Percentiles rank a stretch among this genome's conserved stretches.
Evolutionary conservation across 495 filamentous ascomycete genomes (phyloP).

Genomic region (Hypoxylon fragiforme): DNA sequence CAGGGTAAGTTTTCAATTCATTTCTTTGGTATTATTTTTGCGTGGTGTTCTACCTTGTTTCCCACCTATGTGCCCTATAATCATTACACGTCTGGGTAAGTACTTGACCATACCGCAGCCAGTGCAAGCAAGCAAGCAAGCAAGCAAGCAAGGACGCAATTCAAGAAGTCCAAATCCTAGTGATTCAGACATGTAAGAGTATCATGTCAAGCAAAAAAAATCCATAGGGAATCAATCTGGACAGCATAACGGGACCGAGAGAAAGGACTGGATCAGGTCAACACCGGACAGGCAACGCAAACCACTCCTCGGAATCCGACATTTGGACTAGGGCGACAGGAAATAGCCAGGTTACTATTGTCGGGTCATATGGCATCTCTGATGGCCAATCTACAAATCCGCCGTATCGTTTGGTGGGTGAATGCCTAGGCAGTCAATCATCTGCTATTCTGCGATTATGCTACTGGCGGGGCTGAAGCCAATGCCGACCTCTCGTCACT

Average conservation of each 20-base stretch:
- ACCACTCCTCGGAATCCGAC: neutral
- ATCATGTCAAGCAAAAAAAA: too few relatives aligned
- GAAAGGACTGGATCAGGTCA: neutral
- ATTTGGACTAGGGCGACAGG: neutral
- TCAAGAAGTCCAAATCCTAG: too few relatives aligned
- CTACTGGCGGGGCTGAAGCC: neutral
- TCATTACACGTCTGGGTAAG: too few relatives aligned
- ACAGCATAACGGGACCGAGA: neutral
- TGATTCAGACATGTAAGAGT: too few relatives aligned
- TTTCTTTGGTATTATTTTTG: constrained; percentile 16
- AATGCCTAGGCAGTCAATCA: constrained; percentile 6
- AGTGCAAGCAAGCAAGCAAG: constrained; percentile 19
- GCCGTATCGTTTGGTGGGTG: neutral
- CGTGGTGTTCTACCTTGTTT: constrained; percentile 14
- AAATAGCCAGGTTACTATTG: neutral
- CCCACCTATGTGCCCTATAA: constrained; percentile 12
- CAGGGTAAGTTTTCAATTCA: constrained; percentile 41
- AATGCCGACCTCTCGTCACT: too few relatives aligned
- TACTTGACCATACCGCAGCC: constrained; percentile 21
- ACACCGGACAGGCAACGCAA: too few relatives aligned
- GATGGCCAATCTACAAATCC: neutral
- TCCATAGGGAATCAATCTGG: neutral
- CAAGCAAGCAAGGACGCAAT: constrained; percentile 12
- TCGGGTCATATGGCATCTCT: constrained; percentile 3
- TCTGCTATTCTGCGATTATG: constrained; percentile 1